Evolutionary conservation across 1,139 yeast genomes (phyloP).

Genomic region (Debaryomyces sp.): DNA sequence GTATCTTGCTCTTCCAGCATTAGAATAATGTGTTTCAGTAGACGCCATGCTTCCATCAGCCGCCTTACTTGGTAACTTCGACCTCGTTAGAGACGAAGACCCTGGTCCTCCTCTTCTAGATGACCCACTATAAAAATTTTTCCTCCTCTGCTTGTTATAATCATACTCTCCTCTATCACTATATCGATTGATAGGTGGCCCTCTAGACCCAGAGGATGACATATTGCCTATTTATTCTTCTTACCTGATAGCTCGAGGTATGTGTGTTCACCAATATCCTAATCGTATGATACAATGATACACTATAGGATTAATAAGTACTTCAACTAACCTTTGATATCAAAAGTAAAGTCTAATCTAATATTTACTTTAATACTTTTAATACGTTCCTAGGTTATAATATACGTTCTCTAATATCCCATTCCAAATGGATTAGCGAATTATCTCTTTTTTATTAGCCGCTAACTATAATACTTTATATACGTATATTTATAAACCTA

Average conservation of each 20-base stretch:
- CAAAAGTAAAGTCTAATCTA: not conserved
- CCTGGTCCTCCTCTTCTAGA: constrained; percentile 23
- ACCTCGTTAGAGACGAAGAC: constrained; percentile 26
- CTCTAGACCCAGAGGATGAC: constrained; percentile 36
- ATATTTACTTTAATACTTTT: not conserved
- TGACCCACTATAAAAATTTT: constrained; percentile 31
- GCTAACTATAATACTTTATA: not conserved
- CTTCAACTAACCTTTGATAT: not conserved
- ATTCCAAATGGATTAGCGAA: not conserved
- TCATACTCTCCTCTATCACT: constrained; percentile 34
- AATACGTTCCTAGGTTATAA: not conserved
- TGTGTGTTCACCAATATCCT: not conserved
- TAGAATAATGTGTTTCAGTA: constrained; percentile 4
- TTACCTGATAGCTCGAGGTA: not conserved
- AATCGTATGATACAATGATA: not conserved
- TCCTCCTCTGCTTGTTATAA: constrained; percentile 37
- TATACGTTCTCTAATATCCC: not conserved
- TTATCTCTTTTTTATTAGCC: not conserved
- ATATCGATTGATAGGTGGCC: constrained; percentile 34
- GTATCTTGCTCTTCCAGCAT: constrained; percentile 9
- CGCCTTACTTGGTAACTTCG: constrained; percentile 13
- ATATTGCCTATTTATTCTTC: constrained; percentile 12
- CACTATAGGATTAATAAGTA: not conserved
- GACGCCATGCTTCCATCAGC: constrained; percentile 1
- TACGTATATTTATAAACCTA: not conserved